phyloP scores from a whole-genome alignment of 75 land plant genomes.

The Sequoiadendron giganteum region DNA sequence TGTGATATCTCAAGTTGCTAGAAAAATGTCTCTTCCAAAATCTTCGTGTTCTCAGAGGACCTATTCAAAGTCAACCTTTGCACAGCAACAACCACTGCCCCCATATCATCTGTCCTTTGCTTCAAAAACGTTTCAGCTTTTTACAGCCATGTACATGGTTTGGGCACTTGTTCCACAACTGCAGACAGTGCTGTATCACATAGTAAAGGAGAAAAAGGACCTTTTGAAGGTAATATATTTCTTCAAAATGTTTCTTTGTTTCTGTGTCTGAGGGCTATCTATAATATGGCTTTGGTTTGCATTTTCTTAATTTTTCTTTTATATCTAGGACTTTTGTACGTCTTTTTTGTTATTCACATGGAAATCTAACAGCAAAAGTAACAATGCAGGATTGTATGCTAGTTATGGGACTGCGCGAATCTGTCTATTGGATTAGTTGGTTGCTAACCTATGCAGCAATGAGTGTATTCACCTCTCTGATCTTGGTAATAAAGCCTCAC shows the following conservation, averaged over 20 bases:
- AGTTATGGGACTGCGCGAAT: slow-evolving; percentile 29
- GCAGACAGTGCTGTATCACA: slow-evolving; percentile 27
- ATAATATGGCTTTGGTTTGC: neutral
- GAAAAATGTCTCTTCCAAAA: slow-evolving; percentile 21
- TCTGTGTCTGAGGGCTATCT: neutral
- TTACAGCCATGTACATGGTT: slow-evolving; percentile 35
- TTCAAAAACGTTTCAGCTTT: slow-evolving; percentile 24
- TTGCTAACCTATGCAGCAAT: slow-evolving; percentile 24
- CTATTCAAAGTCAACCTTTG: slow-evolving; percentile 24
- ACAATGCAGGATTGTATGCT: slow-evolving; percentile 30
- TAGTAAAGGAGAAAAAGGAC: slow-evolving; percentile 28
- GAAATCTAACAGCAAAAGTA: neutral
- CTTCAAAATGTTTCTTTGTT: neutral
- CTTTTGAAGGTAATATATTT: slow-evolving; percentile 26
- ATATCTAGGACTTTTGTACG: neutral
- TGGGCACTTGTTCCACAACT: slow-evolving; percentile 34
- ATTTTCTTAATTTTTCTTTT: neutral
- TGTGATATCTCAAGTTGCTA: slow-evolving; percentile 24
- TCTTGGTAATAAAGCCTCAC: slow-evolving; percentile 15
- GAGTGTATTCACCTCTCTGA: slow-evolving; percentile 26
- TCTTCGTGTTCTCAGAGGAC: slow-evolving; percentile 15
- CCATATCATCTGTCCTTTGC: slow-evolving; percentile 24
- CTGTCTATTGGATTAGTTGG: slow-evolving; percentile 33
- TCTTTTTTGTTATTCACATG: neutral
- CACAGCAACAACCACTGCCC: slow-evolving; percentile 26